Conservation (phyloP, 805 yeast species). For the Candida adriatica region DNA sequence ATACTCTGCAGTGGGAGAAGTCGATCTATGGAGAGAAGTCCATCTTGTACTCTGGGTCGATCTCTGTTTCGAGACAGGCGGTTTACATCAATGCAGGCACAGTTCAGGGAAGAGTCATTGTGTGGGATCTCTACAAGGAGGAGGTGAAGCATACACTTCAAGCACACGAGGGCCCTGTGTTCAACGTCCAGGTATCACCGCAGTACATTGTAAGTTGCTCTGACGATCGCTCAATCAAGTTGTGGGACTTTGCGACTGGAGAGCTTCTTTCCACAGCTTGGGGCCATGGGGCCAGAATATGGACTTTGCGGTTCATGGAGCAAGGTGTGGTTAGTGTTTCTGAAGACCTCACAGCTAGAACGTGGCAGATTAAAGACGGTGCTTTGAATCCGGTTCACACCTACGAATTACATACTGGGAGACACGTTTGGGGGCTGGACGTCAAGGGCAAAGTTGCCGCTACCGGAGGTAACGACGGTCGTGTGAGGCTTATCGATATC, state of each 20-base stretch:
- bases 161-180: slow-evolving; percentile 89
- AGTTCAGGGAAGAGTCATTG: slow-evolving; percentile 77
- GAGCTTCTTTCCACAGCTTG: slow-evolving; percentile 69
- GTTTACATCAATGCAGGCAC: slow-evolving; percentile 82
- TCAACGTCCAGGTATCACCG: slow-evolving; percentile 61
- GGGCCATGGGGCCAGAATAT: slow-evolving; percentile 95
- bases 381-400: slow-evolving; percentile 28
- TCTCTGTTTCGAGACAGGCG: slow-evolving; percentile 38
- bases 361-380: slow-evolving; percentile 50
- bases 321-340: slow-evolving; percentile 55
- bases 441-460: slow-evolving; percentile 45
- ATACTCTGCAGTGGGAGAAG: slow-evolving; percentile 24
- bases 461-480: slow-evolving; percentile 94
- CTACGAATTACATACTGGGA: slow-evolving; percentile 71
- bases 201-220: slow-evolving; percentile 71
- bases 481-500: slow-evolving; percentile 58
- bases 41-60: slow-evolving; percentile 80
- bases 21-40: slow-evolving; percentile 62
- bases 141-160: slow-evolving; percentile 47
- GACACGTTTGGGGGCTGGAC: slow-evolving; percentile 82
- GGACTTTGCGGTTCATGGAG: slow-evolving; percentile 63
- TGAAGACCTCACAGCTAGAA: slow-evolving; percentile 81
- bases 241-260: slow-evolving; percentile 62
- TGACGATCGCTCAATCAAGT: slow-evolving; percentile 82
- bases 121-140: slow-evolving; percentile 57